Evolutionary conservation across 345 rosid genomes (phyloP).

Genomic region (Noccaea caerulescens): DNA sequence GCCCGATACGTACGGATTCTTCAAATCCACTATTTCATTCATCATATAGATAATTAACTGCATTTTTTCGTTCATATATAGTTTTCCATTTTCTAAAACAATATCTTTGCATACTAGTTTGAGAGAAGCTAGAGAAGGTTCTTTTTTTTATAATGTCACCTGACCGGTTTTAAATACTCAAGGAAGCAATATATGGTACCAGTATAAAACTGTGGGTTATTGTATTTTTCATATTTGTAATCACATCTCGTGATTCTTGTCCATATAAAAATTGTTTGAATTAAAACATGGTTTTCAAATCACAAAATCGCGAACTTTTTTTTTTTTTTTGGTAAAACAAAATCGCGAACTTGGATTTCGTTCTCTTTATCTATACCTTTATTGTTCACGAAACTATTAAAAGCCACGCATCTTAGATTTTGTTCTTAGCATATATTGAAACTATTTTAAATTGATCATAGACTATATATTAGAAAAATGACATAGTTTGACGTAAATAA

Average conservation of each 20-base stretch:
- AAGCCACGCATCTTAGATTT: slow-evolving; percentile 40
- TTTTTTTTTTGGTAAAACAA: too few relatives aligned
- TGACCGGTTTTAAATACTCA: background rate
- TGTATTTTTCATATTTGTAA: background rate
- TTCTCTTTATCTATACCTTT: slow-evolving; percentile 36
- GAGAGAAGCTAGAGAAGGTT: too few relatives aligned
- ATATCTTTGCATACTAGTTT: too few relatives aligned
- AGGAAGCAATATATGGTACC: background rate
- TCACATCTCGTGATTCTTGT: background rate
- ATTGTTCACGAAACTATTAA: slow-evolving; percentile 26
- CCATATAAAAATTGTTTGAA: slow-evolving; percentile 8
- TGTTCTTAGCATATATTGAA: slow-evolving; percentile 39
- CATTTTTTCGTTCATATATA: background rate
- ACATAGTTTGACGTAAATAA: slow-evolving; percentile 31
- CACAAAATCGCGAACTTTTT: slow-evolving; percentile 34
- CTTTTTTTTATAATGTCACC: background rate
- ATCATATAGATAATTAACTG: background rate
- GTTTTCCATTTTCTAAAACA: too few relatives aligned
- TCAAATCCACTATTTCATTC: slow-evolving; percentile 8
- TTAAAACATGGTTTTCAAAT: slow-evolving; percentile 23
- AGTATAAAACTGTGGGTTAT: background rate
- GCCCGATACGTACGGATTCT: slow-evolving; percentile 36
- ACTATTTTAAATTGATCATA: slow-evolving; percentile 8
- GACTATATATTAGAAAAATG: slow-evolving; percentile 18
- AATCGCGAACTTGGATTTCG: slow-evolving; percentile 37